Evolutionary conservation across 106 monocot species (phyloP).

Genomic region (Platanthera zijinensis): DNA sequence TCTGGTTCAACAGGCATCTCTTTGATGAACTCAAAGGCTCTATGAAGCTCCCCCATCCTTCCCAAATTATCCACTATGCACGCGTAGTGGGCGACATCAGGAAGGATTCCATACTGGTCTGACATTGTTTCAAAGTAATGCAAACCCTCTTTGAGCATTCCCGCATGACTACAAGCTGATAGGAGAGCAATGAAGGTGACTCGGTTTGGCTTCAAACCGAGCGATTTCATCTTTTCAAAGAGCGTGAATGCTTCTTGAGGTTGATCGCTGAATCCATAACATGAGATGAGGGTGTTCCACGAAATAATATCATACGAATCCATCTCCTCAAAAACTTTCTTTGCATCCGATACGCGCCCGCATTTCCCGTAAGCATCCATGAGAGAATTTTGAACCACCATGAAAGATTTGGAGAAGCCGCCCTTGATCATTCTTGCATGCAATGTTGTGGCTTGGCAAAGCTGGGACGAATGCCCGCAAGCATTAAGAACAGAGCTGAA

Average conservation of each 20-base stretch:
- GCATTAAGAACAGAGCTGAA: slow-evolving; percentile 53
- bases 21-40: slow-evolving; percentile 51
- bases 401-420: slow-evolving; percentile 36
- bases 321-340: slow-evolving; percentile 55
- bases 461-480: slow-evolving; percentile 49
- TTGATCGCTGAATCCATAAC: slow-evolving; percentile 34
- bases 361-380: slow-evolving; percentile 79
- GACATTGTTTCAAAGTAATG: slow-evolving; percentile 51
- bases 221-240: slow-evolving; percentile 38
- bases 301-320: slow-evolving; percentile 43
- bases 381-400: slow-evolving; percentile 51
- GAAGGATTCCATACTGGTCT: slow-evolving; percentile 30
- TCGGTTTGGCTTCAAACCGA: slow-evolving; percentile 47
- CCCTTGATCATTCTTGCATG: slow-evolving; percentile 47
- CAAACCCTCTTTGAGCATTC: slow-evolving; percentile 45
- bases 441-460: slow-evolving; percentile 34
- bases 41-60: slow-evolving; percentile 50
- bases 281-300: slow-evolving; percentile 80
- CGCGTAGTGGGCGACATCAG: slow-evolving; percentile 61
- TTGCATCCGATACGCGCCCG: slow-evolving; percentile 42
- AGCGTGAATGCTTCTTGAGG: slow-evolving; percentile 36
- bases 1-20: slow-evolving; percentile 66
- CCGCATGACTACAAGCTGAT: slow-evolving; percentile 70
- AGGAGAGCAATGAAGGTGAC: slow-evolving; percentile 54
- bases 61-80: slow-evolving; percentile 68